These are phyloP conservation scores for Diaporthe caulivora DNA, from an alignment of 2,329 filamentous ascomycete species.

Conservation along the genomic window DNA sequence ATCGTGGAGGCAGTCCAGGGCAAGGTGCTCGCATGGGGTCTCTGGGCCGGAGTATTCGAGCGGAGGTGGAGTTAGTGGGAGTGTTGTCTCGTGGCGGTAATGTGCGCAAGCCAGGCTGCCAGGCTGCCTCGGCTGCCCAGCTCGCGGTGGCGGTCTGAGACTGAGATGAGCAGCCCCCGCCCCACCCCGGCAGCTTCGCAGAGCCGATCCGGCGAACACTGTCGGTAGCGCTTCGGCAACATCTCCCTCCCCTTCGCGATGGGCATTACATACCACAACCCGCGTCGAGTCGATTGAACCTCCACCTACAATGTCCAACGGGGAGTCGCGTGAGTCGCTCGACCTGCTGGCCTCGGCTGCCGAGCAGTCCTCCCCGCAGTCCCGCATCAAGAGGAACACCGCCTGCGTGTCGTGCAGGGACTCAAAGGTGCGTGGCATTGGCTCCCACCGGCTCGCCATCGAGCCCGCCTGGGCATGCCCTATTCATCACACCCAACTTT, in stretches of 20 bases:
- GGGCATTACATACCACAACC: neutral
- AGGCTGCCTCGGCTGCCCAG: neutral
- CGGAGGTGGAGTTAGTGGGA: slow-evolving; percentile 48
- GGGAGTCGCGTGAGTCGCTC: slow-evolving; percentile 38
- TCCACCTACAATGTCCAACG: slow-evolving; percentile 29
- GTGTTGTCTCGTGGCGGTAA: too few relatives aligned
- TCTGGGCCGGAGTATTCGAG: slow-evolving; percentile 61
- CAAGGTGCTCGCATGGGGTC: slow-evolving; percentile 63
- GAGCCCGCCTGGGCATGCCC: neutral
- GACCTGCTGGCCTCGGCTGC: slow-evolving; percentile 40
- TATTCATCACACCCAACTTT: neutral
- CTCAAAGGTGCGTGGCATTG: slow-evolving; percentile 30
- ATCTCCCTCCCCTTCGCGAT: neutral
- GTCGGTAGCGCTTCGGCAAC: slow-evolving; percentile 29
- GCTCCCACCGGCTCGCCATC: neutral
- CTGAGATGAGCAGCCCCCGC: slow-evolving; percentile 8
- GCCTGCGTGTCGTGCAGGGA: slow-evolving; percentile 39
- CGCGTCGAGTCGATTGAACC: neutral
- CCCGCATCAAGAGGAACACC: slow-evolving; percentile 39
- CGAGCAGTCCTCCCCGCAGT: slow-evolving; percentile 39
- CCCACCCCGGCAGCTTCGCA: slow-evolving; percentile 7
- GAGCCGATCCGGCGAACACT: slow-evolving; percentile 22
- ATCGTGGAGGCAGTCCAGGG: slow-evolving; percentile 57
- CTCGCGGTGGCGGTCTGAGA: neutral
- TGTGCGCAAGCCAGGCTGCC: too few relatives aligned